Evolutionary conservation across 495 filamentous ascomycete species (phyloP), one percentile per base, ranked within the genome.

Genomic region (Penicillium parvum): DNA sequence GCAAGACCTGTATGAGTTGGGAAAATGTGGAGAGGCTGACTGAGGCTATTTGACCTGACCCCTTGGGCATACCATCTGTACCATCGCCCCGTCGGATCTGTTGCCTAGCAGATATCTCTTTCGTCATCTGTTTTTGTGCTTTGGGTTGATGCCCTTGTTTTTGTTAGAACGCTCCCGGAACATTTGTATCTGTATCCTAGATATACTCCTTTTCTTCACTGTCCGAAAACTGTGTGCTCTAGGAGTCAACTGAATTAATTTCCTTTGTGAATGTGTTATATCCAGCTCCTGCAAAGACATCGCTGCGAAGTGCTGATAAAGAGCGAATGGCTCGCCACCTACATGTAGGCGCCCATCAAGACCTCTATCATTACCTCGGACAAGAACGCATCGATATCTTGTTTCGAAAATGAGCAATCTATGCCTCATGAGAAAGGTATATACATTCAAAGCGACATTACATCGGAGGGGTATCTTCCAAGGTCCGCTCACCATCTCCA

Each of bases 401-500:
- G n/a, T n/a, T n/a, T n/a, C n/a, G n/a, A n/a, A n/a, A n/a, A n/a
- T n/a, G n/a, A n/a, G n/a, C n/a, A n/a, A n/a, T n/a, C n/a, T n/a
- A n/a, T n/a, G n/a, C n/a, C n/a, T n/a, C n/a, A n/a, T n/a, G n/a
- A n/a, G n/a, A n/a, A n/a, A 33, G 14, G 34, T 39, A 43, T 32
- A 10, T 39, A 35, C 15, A 27, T 25, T 1, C 7, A 12, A 14
- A 17, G n/a, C 6, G 27, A 29, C 17, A 4, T 35, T 27, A 47
- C 34, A 21, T 32, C n/a, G 51, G 36, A n/a, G 16, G 43, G 48
- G 40, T 55, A 60, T 60, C 54, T 26, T 47, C 48, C 18, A 69
- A 52, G 9, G 88, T 92, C 63, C 85, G 75, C 78, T 96, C 92
- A 11, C 92, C 92, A 58, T 96, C 85, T 20, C 91, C 90, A 69